Conservation (phyloP, 1,139 yeast species). For the Taphrina pruni region DNA sequence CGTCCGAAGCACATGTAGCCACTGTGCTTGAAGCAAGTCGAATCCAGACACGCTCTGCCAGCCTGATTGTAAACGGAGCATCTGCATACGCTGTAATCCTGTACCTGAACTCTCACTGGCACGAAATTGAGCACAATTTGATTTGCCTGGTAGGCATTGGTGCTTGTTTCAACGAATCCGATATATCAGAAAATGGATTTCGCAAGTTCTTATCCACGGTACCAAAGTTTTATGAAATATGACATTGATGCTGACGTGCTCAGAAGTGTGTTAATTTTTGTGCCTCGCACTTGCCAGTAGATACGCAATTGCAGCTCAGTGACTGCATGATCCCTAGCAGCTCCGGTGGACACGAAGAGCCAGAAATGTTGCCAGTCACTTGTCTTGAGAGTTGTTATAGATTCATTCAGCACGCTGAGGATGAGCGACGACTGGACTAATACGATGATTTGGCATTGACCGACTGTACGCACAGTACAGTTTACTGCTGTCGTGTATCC, state of each 20-base stretch:
- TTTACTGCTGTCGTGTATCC: no score
- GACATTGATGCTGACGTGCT: background rate
- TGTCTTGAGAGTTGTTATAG: slow-evolving; percentile 8
- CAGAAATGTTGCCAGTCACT: slow-evolving; percentile 13
- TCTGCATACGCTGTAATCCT: slow-evolving; percentile 25
- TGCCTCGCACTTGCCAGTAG: slow-evolving; percentile 7
- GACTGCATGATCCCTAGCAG: background rate
- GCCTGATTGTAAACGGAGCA: slow-evolving; percentile 20
- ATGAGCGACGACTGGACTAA: background rate
- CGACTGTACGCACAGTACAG: background rate
- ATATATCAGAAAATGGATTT: background rate
- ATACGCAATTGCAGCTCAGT: background rate
- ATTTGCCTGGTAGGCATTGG: slow-evolving; percentile 15
- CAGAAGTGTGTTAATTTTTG: slow-evolving; percentile 17
- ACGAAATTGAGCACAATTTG: background rate
- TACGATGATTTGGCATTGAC: background rate
- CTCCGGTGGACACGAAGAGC: slow-evolving; percentile 17
- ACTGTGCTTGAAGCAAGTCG: slow-evolving; percentile 3
- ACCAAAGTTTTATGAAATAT: background rate
- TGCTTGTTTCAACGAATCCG: slow-evolving; percentile 6
- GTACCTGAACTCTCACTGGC: slow-evolving; percentile 18
- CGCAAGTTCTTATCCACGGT: slow-evolving; percentile 22
- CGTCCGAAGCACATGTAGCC: slow-evolving; percentile 16
- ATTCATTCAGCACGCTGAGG: background rate
- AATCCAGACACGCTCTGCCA: background rate